A percentile compares a stretch with the other conserved stretches of the same genome.
phyloP scores from a whole-genome alignment of 306 rosid genomes.

The Rosa multiflora region DNA sequence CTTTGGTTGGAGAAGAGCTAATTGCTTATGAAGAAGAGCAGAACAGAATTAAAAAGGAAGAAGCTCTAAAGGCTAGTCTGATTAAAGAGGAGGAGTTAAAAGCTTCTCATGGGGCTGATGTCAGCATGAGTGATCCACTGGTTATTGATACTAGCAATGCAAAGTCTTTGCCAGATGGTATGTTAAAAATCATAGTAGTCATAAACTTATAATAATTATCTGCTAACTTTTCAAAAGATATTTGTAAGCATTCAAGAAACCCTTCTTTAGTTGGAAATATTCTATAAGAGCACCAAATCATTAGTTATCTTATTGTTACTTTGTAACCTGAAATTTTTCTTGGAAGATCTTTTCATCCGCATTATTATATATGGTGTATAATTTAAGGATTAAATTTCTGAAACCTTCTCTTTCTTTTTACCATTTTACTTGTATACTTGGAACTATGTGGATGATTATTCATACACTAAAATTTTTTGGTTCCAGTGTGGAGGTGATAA shows the following conservation, averaged over 20 bases:
- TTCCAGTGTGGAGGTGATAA: background rate
- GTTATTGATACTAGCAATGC: slow-evolving; percentile 55
- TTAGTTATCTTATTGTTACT: background rate
- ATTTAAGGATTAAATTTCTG: background rate
- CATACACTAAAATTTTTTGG: background rate
- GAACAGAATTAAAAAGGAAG: slow-evolving; percentile 82
- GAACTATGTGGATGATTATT: background rate
- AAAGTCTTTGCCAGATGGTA: slow-evolving; percentile 59
- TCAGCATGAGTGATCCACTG: slow-evolving; percentile 69
- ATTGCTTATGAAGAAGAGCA: slow-evolving; percentile 95
- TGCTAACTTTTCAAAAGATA: slow-evolving; percentile 15
- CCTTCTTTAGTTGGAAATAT: background rate
- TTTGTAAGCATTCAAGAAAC: background rate
- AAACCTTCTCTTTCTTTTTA: background rate
- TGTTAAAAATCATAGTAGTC: slow-evolving; percentile 10
- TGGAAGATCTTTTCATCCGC: too few relatives aligned
- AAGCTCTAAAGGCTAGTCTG: slow-evolving; percentile 80
- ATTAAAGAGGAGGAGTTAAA: slow-evolving; percentile 74
- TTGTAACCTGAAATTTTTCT: background rate
- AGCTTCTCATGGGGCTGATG: slow-evolving; percentile 38
- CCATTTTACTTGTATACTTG: background rate
- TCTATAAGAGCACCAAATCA: background rate
- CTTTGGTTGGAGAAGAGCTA: slow-evolving; percentile 90
- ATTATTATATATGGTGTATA: background rate
- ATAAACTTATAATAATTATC: background rate